phyloP scores from a whole-genome alignment of 352 stramenopile species.

The Globisporangium barbulae region DNA sequence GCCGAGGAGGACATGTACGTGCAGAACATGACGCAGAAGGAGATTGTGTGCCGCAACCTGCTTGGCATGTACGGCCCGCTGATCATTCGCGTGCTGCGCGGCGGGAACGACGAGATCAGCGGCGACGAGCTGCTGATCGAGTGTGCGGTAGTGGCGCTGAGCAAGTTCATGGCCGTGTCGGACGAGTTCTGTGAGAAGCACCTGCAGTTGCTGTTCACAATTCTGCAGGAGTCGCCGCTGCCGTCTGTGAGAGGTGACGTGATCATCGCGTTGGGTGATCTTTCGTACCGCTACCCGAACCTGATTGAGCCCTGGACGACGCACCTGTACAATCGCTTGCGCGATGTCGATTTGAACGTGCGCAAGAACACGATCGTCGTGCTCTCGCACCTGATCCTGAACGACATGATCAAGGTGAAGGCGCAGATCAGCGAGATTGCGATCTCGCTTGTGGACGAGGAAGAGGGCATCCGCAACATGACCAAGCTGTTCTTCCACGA shows the following conservation, averaged over 20 bases:
- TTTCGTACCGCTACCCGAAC: conserved; percentile 98
- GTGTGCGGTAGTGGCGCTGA: conserved; percentile 93
- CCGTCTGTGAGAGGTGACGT: conserved; percentile 92
- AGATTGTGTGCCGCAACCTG: conserved; percentile 91
- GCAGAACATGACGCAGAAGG: conserved; percentile 89
- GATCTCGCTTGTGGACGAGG: conserved; percentile 93
- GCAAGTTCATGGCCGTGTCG: conserved; percentile 98
- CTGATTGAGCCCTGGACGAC: conserved; percentile 97
- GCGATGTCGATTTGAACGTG: conserved; percentile 89
- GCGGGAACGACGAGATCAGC: conserved; percentile 53
- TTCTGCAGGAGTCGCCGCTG: conserved; percentile 72
- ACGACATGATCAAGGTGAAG: conserved; percentile 99
- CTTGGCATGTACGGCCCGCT: conserved; percentile 91
- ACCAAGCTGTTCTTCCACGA: conserved; percentile 97
- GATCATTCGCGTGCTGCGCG: conserved; percentile 84
- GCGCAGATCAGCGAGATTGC: conserved; percentile 94
- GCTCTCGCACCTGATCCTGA: conserved; percentile 98
- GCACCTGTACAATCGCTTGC: conserved; percentile 93
- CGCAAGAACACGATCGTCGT: conserved; percentile 97
- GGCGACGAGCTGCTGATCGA: conserved; percentile 84
- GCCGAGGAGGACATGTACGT: conserved; percentile 90
- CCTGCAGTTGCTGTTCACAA: conserved; percentile 94
- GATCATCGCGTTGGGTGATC: conserved; percentile 95
- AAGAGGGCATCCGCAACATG: conserved; percentile 90
- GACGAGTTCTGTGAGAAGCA: conserved; percentile 95